Evolutionary conservation across 2,329 filamentous ascomycete genomes (phyloP).

Genomic region (Calonectria naviculata): DNA sequence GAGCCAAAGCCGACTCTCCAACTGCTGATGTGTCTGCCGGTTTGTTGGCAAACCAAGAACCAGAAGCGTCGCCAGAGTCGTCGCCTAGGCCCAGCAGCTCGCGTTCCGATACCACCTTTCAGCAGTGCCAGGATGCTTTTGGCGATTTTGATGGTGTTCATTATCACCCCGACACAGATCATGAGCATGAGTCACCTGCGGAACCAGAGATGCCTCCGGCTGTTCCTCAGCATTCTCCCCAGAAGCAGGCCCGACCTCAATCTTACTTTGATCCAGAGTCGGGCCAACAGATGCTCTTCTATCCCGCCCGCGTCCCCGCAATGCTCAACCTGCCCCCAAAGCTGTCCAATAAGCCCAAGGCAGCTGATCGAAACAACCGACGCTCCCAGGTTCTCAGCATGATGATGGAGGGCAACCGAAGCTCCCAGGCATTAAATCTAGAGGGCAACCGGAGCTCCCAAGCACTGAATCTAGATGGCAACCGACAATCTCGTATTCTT

Average conservation of each 20-base stretch:
- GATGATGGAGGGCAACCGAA: conserved; percentile 54
- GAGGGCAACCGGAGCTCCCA: conserved; percentile 24
- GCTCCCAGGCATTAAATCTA: conserved; percentile 37
- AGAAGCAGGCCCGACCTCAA: conserved; percentile 52
- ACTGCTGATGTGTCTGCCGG: conserved; percentile 23
- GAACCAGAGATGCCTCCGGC: conserved; percentile 28
- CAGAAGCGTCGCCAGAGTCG: conserved; percentile 25
- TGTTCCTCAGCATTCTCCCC: background rate
- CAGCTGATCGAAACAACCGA: conserved; percentile 73
- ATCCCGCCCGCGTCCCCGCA: conserved; percentile 92
- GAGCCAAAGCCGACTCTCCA: conserved; percentile 15
- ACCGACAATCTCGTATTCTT: conserved; percentile 8
- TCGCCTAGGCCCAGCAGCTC: conserved; percentile 54
- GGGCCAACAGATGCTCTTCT: conserved; percentile 89
- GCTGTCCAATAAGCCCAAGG: conserved; percentile 78
- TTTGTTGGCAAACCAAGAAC: conserved; percentile 26
- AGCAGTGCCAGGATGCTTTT: conserved; percentile 76
- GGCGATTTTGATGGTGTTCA: conserved; percentile 86
- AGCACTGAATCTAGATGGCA: conserved; percentile 18
- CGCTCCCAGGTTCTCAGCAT: conserved; percentile 78
- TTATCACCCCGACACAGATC: conserved; percentile 66
- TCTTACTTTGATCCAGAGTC: conserved; percentile 73
- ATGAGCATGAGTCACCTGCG: conserved; percentile 33
- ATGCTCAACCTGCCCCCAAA: conserved; percentile 94
- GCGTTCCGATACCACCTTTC: conserved; percentile 70